Base-by-base conservation (phyloP, 257 asterid species). In the Coffea eugenioides region DNA sequence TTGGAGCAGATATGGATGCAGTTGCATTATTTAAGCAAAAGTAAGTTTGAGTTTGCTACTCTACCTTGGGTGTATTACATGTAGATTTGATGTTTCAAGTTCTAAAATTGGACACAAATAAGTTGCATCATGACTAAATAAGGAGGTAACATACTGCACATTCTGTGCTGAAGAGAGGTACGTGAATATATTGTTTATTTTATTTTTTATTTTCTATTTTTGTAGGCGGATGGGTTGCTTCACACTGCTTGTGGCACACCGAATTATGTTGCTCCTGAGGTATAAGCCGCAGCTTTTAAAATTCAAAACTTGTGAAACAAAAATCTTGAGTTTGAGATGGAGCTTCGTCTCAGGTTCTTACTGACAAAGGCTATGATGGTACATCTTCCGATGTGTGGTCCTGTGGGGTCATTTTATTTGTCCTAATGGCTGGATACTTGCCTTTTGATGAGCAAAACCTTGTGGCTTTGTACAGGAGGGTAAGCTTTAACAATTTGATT, bases 231-330 rank as follows among this genome's bases (percentile, higher is more conserved):
- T 77, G 94, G 97, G 74, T 88, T 93, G 79, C 95, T 93, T 85
- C 97, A 93, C 80, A 91, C 97, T 25, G 90, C 97, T 54, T 93
- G 97, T 70, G 97, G 97, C 73, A 93, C 97, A 25, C 97, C 97
- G 76, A 93, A 93, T 80, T 93, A 91, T 87, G 94, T 93, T 49
- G 97, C 97, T 48, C 95, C 97, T 57, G 97, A 93, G 95, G 97
- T 93, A 90, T 74, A 41, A 59, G 75, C 56, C 12, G 16, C 54
- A 75, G 73, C 69, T 77, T 49, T 46, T 62, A 21, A 57, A 75
- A 73, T 23, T n/a, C 51, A 51, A 25, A 20, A 49, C 18, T 31
- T 71, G 76, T 67, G 76, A 57, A 70, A 72, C 69, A 83, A 3
- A 78, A 69, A 66, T 78, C 70, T 49, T 68, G 82, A 74, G 77